Percentiles rank a stretch among this genome's conserved stretches.
Evolutionary conservation across 257 asterid species (phyloP).

Genomic region (Cynanchum wilfordii): DNA sequence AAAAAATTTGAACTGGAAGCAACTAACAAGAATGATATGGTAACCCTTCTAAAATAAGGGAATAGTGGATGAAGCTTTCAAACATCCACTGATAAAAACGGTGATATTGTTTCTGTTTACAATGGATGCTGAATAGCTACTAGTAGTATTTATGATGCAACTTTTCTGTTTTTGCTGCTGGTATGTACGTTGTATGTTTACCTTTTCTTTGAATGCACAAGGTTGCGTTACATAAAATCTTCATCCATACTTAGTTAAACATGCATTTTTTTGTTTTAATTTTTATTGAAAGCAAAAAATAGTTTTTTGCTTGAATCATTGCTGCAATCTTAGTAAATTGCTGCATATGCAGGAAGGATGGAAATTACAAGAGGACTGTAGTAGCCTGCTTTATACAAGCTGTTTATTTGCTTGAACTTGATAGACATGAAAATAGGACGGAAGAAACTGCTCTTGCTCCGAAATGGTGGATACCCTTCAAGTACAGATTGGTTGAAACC

Average conservation of each 20-base stretch:
- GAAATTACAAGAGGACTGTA: constrained; percentile 78
- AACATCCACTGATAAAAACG: neutral
- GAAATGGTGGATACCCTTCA: constrained; percentile 95
- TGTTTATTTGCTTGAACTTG: constrained; percentile 87
- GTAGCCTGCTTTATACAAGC: constrained; percentile 95
- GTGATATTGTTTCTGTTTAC: neutral
- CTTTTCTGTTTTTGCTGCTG: neutral
- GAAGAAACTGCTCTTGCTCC: constrained; percentile 83
- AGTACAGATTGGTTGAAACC: constrained; percentile 71
- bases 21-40: neutral
- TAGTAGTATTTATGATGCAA: neutral
- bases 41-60: neutral
- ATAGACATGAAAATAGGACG: constrained; percentile 77
- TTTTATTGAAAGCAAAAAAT: neutral
- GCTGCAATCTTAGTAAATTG: neutral
- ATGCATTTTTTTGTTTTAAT: neutral
- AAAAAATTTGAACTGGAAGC: neutral
- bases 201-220: neutral
- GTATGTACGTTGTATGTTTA: neutral
- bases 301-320: neutral
- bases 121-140: neutral
- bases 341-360: constrained; percentile 66
- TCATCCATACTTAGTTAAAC: no score
- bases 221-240: no score
- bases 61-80: neutral